Evolutionary conservation across 257 asterid genomes (phyloP), one percentile per base, ranked within the genome.

Genomic region (Forsythia viridissima): DNA sequence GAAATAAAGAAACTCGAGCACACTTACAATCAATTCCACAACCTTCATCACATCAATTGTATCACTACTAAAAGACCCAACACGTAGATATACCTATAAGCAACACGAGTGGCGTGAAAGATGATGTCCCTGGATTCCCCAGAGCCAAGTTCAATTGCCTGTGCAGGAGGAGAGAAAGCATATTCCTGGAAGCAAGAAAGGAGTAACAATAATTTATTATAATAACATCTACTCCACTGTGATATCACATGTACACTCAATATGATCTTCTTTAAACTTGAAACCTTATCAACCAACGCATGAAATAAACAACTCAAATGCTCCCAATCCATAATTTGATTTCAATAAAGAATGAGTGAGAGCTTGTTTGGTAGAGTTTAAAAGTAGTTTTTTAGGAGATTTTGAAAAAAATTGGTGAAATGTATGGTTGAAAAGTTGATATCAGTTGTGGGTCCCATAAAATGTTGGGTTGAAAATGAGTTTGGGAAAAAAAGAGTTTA

Each of bases 131-230:
- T 90, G 24, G 96, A 91, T 87, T 94, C 99, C 76, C 98, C 97
- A 65, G 99, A 91, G 77, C 92, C 96, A 82, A 93, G 90, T 84
- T 93, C 97, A 61, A 94, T 91, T 72, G 98, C 93, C 88, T 85
- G 86, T 36, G 99, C 92, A 68, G 97, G 88, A 86, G 99, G 99
- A 44, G 94, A 93, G 88, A 94, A 93, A 42, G 98, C 93, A 87
- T 91, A 94, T 81, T 94, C 99, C 99, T 94, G 89, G 75, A 76
- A 79, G 86, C 78, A 81, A 67, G 68, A 75, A 81, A 71, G 81
- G 68, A 78, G 79, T 44, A 65, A n/a, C 75, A 83, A 71, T 65
- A 74, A 77, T 40, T 76, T 46, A 77, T 52, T 43, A 77, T 76
- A 74, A 57, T 71, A 77, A 68, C 74, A 79, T 72, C 30, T 80